These are phyloP conservation scores for Pulicaria dysenterica DNA, from an alignment of 129 eudicot species.

Conservation along the genomic window DNA sequence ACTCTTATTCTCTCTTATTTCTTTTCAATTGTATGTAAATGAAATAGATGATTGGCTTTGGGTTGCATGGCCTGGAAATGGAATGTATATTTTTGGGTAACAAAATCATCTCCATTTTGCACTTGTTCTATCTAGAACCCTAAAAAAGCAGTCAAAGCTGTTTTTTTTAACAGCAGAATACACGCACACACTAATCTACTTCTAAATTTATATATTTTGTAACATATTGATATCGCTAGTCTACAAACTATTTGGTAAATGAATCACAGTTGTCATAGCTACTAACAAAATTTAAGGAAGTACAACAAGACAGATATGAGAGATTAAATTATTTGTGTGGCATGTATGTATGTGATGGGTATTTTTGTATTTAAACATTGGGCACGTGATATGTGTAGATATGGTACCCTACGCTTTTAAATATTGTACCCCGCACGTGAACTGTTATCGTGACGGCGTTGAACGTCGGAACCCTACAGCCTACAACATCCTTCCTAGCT, in stretches of 20 bases:
- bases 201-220: no score
- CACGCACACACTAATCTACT: no score
- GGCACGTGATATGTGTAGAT: constrained; percentile 29
- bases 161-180: no score
- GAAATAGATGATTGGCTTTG: constrained; percentile 25
- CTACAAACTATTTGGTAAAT: no score
- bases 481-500: constrained; percentile 2
- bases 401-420: constrained; percentile 29
- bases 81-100: constrained; percentile 13
- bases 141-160: no score
- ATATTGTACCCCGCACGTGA: constrained; percentile 41
- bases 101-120: constrained; percentile 5
- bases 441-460: constrained; percentile 11
- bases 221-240: no score
- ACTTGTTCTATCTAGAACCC: neutral
- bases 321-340: no score
- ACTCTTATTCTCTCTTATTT: neutral
- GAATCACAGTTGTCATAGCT: no score
- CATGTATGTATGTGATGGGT: no score
- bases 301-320: no score
- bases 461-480: neutral
- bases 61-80: constrained; percentile 2
- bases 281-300: no score
- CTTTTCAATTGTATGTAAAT: constrained; percentile 36
- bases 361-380: no score